A percentile compares a stretch with the other conserved stretches of the same genome.
Evolutionary conservation across 2,329 filamentous ascomycete genomes (phyloP).

Genomic region (Drechslerella stenobrocha): DNA sequence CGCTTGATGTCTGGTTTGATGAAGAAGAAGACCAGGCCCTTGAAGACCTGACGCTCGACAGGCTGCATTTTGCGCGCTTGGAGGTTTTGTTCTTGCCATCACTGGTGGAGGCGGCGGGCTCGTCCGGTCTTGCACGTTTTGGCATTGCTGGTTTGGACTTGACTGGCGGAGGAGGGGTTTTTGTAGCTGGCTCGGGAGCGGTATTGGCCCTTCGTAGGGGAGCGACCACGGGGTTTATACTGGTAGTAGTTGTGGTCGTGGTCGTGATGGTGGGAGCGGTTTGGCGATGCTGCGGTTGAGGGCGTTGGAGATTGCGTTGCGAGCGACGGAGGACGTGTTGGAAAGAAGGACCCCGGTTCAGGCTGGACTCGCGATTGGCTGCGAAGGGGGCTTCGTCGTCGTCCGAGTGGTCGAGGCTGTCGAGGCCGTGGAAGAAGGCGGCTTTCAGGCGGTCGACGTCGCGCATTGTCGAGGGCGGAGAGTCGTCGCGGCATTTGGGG

Average conservation of each 20-base stretch:
- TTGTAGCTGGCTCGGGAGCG: conserved; percentile 7
- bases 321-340: not conserved
- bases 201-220: conserved; percentile 9
- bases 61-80: conserved; percentile 42
- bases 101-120: conserved; percentile 5
- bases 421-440: conserved; percentile 27
- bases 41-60: conserved; percentile 45
- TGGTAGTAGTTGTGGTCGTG: not conserved
- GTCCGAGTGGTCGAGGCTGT: conserved; percentile 22
- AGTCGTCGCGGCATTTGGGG: not conserved
- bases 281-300: conserved; percentile 14
- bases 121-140: conserved; percentile 21
- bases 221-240: not conserved
- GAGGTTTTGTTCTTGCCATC: conserved; percentile 1
- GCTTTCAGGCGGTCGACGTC: too few species aligned
- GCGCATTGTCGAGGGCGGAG: conserved; percentile 8
- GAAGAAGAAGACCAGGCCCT: conserved; percentile 50
- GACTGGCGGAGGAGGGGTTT: too few species aligned
- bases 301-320: conserved; percentile 28
- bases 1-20: conserved; percentile 78
- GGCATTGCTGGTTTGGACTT: conserved; percentile 4
- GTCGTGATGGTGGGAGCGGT: conserved; percentile 7
- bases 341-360: too few species aligned
- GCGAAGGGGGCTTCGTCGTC: conserved; percentile 34
- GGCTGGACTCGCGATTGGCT: conserved; percentile 47